Percentiles rank a stretch among this genome's conserved stretches.
phyloP scores from a whole-genome alignment of 108 stramenopile species.

The Nitzschia palea region DNA sequence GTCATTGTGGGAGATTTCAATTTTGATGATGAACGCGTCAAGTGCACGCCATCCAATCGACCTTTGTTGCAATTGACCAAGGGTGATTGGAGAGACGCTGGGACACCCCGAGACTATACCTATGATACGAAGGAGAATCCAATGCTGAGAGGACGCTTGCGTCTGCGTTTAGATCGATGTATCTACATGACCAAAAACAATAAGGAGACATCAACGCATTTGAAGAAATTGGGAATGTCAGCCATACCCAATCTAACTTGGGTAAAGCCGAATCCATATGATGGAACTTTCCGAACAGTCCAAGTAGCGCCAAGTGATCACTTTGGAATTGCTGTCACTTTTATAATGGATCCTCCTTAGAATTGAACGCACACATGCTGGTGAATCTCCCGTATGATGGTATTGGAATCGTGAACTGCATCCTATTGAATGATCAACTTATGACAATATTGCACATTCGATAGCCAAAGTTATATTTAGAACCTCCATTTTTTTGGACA shows the following conservation, averaged over 20 bases:
- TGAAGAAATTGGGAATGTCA: constrained; percentile 42
- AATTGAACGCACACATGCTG: too few species aligned
- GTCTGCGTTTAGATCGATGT: constrained; percentile 64
- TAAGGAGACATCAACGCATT: not conserved
- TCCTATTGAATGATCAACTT: too few species aligned
- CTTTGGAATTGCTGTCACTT: constrained; percentile 53
- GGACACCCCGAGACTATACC: constrained; percentile 44
- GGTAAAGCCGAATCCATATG: constrained; percentile 45
- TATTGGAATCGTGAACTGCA: too few species aligned
- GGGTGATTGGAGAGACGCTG: constrained; percentile 47
- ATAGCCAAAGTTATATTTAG: too few species aligned
- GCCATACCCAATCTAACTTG: constrained; percentile 43
- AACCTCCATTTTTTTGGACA: too few species aligned
- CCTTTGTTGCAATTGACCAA: constrained; percentile 23
- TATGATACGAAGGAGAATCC: constrained; percentile 60
- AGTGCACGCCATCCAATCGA: constrained; percentile 19
- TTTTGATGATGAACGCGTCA: constrained; percentile 67
- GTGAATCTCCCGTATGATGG: too few species aligned
- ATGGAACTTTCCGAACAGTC: constrained; percentile 12
- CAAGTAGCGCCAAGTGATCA: constrained; percentile 66
- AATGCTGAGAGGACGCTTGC: constrained; percentile 55
- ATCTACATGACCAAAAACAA: constrained; percentile 34
- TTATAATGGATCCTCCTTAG: not conserved
- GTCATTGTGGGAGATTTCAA: constrained; percentile 66
- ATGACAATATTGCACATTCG: too few species aligned